Conservation (phyloP, 768 basidiomycete genomes). For the Sarcomyxa edulis region DNA sequence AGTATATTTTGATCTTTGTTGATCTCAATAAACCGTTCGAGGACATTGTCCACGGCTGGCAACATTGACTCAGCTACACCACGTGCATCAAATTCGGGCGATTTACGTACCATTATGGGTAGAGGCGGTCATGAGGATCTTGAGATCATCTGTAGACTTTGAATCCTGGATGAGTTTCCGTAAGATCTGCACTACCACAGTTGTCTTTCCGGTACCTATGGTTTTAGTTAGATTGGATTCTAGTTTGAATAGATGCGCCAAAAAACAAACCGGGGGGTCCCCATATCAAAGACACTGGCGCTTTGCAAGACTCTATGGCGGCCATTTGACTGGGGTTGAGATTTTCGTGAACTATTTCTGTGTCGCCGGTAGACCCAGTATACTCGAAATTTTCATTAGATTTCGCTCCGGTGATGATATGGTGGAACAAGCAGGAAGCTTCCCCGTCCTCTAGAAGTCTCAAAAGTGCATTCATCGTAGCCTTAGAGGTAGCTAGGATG, state of each 20-base stretch:
- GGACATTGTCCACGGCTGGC: constrained; percentile 66
- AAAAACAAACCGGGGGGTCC: constrained; percentile 54
- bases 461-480: constrained; percentile 60
- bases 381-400: constrained; percentile 3
- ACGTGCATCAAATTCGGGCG: neutral
- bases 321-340: constrained; percentile 52
- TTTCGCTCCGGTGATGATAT: constrained; percentile 34
- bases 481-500: constrained; percentile 47
- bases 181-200: constrained; percentile 61
- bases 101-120: constrained; percentile 55
- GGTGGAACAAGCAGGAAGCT: constrained; percentile 44
- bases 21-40: constrained; percentile 52
- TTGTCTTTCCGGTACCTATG: constrained; percentile 69
- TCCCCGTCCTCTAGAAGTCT: constrained; percentile 37
- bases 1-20: constrained; percentile 42
- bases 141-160: constrained; percentile 23
- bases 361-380: no score
- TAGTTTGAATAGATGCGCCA: neutral
- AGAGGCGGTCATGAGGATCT: constrained; percentile 67
- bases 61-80: neutral
- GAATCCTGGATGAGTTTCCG: constrained; percentile 33
- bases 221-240: neutral
- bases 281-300: constrained; percentile 56
- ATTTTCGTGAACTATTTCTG: no score
- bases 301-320: constrained; percentile 41